A percentile compares a stretch with the other conserved stretches of the same genome.
Evolutionary conservation across 1,284 basidiomycete genomes (phyloP).

Genomic region (Papiliotrema flavescens): DNA sequence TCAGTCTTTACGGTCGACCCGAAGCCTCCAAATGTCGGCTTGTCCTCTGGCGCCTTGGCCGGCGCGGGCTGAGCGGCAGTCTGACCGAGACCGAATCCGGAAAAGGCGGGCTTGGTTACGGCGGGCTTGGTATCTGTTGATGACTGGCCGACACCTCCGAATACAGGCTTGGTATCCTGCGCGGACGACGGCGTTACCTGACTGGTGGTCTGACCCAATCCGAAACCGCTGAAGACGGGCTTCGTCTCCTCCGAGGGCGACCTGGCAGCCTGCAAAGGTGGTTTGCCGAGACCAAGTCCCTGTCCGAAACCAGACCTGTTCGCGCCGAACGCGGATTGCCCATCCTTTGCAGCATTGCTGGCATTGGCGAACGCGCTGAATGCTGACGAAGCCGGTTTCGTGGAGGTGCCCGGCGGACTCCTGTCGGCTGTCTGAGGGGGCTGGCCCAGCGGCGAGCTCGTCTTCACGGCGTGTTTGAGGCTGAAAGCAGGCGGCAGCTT

Average conservation of each 20-base stretch:
- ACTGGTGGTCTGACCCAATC: no score
- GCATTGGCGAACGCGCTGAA: background rate
- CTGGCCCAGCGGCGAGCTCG: conserved; percentile 38
- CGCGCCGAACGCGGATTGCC: background rate
- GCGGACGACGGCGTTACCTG: no score
- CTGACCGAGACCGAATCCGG: background rate
- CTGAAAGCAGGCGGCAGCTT: conserved; percentile 13
- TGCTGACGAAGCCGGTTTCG: background rate
- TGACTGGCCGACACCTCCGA: background rate
- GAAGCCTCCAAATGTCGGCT: no score
- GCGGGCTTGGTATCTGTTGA: background rate
- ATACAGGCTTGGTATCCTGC: no score
- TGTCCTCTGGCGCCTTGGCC: no score
- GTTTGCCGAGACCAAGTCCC: background rate
- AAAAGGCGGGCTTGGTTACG: background rate
- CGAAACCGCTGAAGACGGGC: background rate
- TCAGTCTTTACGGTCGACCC: background rate
- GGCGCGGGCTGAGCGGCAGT: no score
- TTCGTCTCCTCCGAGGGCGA: background rate
- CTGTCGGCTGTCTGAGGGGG: conserved; percentile 16
- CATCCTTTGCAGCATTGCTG: background rate
- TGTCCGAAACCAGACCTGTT: background rate
- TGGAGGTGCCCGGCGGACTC: conserved; percentile 24
- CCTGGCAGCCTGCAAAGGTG: background rate
- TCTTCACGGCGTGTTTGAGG: conserved; percentile 39